Base-by-base conservation (phyloP, 1,139 yeast genomes). In the Williopsis jadinii region DNA sequence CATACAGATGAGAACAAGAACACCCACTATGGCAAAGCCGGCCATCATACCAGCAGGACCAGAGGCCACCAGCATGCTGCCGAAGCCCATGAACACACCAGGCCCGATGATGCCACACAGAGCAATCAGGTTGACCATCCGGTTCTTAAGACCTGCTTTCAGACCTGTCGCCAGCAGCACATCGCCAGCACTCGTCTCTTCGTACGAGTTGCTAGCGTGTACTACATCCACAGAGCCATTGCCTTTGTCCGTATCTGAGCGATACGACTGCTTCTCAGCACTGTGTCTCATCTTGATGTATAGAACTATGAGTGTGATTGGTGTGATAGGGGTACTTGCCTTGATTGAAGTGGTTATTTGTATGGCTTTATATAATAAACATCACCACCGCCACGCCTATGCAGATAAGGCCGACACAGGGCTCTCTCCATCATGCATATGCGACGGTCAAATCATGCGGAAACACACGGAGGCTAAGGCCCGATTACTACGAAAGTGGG, bases 31-130 rank as follows among this genome's bases (percentile, higher is more conserved):
- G 1, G 73, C 71, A 55, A 76, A 80, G 9, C 80, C 82, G 40
- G 77, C 69, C 19, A 82, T 56, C 42, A 80, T 66, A 39, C 80
- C 82, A 3, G 79, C 85, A 3, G 88, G 86, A 10, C 90, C 88
- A 34, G 45, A 44, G 29, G 64, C 62, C 30, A 63, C 55, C 38
- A 81, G 61, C 26, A 79, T 72, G 37, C 69, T 62, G 37, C 88
- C 88, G 34, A 80, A 67, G 43, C 88, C 87, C 45, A 83, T 77
- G 50, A 81, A 78, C 36, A 80, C 67, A 55, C 82, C 83, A 3
- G 82, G 77, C 54, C 90, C 90, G 40, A 83, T 79, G 40, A 84
- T 73, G 30, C 87, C 84, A 24, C 87, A 88, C 35, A 83, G 69
- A 31, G 87, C 84, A 45, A 83, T 80, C 75, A 79, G 70, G 56